Evolutionary conservation across 495 filamentous ascomycete genomes (phyloP).

Genomic region (Xylaria longipes): DNA sequence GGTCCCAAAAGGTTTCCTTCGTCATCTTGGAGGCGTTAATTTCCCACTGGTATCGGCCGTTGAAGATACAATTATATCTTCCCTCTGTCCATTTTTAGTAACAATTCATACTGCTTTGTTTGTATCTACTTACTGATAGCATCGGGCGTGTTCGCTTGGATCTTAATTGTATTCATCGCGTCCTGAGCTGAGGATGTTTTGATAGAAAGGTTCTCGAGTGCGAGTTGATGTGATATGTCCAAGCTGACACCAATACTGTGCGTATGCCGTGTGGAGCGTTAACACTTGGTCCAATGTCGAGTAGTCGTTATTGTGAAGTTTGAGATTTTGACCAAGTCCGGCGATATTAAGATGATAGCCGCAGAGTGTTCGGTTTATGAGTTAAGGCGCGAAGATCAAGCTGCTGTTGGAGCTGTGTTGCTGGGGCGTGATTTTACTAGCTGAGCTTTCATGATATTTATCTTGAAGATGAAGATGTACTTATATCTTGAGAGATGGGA

Average conservation of each 20-base stretch:
- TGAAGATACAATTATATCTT: not conserved
- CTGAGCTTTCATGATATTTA: not conserved
- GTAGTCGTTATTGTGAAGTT: not conserved
- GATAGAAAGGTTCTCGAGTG: not conserved
- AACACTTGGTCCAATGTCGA: not conserved
- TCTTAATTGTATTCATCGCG: not conserved
- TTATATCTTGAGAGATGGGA: not conserved
- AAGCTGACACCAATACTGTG: not conserved
- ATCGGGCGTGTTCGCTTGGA: not conserved
- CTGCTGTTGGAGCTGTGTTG: not conserved
- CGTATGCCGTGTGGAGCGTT: not conserved
- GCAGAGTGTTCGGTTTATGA: not conserved
- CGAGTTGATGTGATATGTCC: no score
- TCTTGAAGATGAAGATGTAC: not conserved
- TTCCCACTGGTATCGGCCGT: constrained; percentile 1
- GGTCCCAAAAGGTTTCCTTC: not conserved
- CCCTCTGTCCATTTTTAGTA: not conserved
- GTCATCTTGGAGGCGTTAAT: not conserved
- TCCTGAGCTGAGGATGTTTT: not conserved
- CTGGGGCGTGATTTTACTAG: not conserved
- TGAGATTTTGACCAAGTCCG: not conserved
- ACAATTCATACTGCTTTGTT: not conserved
- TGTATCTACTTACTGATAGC: not conserved
- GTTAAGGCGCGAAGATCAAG: not conserved
- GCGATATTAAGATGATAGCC: not conserved